phyloP scores from a whole-genome alignment of 169 alveolate genomes.

The Plasmodium knowlesi region DNA sequence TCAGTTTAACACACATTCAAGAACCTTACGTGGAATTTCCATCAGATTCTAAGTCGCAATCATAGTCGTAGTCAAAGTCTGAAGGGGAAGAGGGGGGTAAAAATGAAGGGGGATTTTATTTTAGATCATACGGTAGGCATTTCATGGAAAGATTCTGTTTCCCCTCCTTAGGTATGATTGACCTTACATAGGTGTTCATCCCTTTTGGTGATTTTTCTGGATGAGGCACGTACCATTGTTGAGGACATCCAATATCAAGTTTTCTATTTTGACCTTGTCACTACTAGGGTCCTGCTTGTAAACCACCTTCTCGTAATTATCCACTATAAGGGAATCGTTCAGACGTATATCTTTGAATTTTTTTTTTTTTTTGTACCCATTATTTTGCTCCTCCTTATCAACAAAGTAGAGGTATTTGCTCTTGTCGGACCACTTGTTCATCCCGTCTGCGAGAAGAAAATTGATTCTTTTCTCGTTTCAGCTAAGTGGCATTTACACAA shows the following conservation, averaged over 20 bases:
- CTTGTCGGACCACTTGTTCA: conserved; percentile 39
- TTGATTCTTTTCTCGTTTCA: neutral
- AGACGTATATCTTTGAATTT: conserved; percentile 38
- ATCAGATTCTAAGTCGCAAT: conserved; percentile 11
- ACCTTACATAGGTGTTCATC: neutral
- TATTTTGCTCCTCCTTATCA: conserved; percentile 50
- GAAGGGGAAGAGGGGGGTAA: neutral
- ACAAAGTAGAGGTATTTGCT: conserved; percentile 50
- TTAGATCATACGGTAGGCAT: neutral
- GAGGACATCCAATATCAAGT: conserved; percentile 48
- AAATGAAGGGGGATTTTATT: neutral
- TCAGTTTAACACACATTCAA: neutral
- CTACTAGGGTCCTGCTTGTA: conserved; percentile 45
- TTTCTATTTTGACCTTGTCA: conserved; percentile 41
- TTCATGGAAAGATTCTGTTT: neutral
- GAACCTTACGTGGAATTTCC: conserved; percentile 1
- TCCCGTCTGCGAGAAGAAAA: conserved; percentile 27
- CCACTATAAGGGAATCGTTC: conserved; percentile 26
- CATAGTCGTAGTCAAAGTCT: conserved; percentile 23
- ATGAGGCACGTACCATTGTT: conserved; percentile 30
- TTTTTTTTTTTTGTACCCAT: conserved; percentile 6
- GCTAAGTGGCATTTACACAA: neutral
- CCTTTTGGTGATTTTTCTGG: neutral
- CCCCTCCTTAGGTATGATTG: neutral
- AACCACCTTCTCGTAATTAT: conserved; percentile 33